Percentiles rank a stretch among this genome's conserved stretches.
phyloP scores from a whole-genome alignment of 768 basidiomycete species.

The Tulasnella sp. region DNA sequence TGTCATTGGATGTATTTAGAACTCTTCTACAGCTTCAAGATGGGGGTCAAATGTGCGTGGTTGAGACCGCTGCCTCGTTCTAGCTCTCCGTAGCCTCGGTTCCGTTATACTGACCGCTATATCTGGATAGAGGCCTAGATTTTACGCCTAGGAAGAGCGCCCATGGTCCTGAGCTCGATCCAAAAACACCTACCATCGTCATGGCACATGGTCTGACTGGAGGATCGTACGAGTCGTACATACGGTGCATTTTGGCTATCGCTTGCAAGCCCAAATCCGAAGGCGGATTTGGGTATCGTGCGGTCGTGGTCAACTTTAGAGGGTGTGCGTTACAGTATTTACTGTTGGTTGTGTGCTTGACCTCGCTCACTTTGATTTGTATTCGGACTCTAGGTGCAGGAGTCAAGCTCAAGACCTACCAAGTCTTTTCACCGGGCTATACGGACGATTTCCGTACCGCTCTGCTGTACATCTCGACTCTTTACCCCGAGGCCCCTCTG shows the following conservation, averaged over 20 bases:
- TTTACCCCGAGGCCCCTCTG: constrained; percentile 70
- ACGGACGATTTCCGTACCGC: constrained; percentile 85
- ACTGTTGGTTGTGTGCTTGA: constrained; percentile 63
- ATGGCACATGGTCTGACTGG: constrained; percentile 29
- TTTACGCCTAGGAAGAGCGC: constrained; percentile 28
- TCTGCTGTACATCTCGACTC: constrained; percentile 57
- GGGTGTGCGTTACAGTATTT: constrained; percentile 82
- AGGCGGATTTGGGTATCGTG: constrained; percentile 87
- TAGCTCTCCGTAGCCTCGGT: too few relatives aligned
- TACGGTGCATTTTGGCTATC: constrained; percentile 67
- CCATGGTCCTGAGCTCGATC: constrained; percentile 36
- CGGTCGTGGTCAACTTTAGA: constrained; percentile 83
- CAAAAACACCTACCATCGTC: background rate
- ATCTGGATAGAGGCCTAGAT: constrained; percentile 26
- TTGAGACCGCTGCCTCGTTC: too few relatives aligned
- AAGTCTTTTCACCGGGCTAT: constrained; percentile 44
- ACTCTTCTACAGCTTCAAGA: constrained; percentile 32
- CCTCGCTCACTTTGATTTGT: constrained; percentile 18
- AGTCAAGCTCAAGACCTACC: constrained; percentile 35
- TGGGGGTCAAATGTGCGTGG: constrained; percentile 30
- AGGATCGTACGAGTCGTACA: constrained; percentile 91
- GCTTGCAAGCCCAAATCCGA: constrained; percentile 57
- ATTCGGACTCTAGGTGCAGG: background rate
- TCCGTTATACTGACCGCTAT: too few relatives aligned
- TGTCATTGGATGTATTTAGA: constrained; percentile 20